Evolutionary conservation across 1,284 basidiomycete genomes (phyloP).

Genomic region (Apiotrichum gamsii): DNA sequence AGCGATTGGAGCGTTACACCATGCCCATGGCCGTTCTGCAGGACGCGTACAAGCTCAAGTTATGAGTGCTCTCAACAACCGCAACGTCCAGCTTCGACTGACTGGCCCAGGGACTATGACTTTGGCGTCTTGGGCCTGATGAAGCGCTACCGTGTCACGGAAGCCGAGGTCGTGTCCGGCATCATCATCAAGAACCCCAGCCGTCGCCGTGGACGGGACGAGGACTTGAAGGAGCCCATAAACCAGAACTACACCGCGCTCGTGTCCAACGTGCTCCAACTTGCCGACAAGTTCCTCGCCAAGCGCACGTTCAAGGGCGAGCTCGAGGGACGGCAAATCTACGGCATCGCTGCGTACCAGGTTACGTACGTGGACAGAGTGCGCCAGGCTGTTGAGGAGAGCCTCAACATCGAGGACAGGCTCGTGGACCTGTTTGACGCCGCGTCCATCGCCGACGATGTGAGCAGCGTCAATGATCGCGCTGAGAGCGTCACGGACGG

Average conservation of each 20-base stretch:
- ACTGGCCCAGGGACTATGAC: slow-evolving; percentile 8
- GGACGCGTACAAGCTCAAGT: slow-evolving; percentile 21
- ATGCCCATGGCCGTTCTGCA: slow-evolving; percentile 17
- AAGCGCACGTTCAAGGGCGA: slow-evolving; percentile 4
- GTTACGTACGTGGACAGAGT: slow-evolving; percentile 19
- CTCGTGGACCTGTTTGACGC: no score
- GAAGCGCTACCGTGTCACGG: slow-evolving; percentile 20
- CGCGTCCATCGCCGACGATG: no score
- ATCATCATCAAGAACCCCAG: slow-evolving; percentile 16
- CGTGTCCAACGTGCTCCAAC: slow-evolving; percentile 1
- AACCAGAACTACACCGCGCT: not conserved
- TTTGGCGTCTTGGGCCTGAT: slow-evolving; percentile 11
- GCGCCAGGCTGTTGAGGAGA: slow-evolving; percentile 1
- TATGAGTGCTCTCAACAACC: not conserved
- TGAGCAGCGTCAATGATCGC: no score
- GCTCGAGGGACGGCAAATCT: slow-evolving; percentile 13
- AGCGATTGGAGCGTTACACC: slow-evolving; percentile 9
- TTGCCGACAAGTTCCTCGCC: slow-evolving; percentile 5
- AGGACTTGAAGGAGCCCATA: slow-evolving; percentile 18
- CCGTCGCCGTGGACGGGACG: slow-evolving; percentile 12
- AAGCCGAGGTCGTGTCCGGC: slow-evolving; percentile 24
- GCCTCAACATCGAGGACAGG: no score
- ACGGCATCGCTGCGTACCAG: slow-evolving; percentile 29
- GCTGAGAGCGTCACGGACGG: not conserved
- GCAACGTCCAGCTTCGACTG: no score